A percentile compares a stretch with the other conserved stretches of the same genome.
Evolutionary conservation across 2,329 filamentous ascomycete species (phyloP).

Genomic region (Venturiaceae sp.): DNA sequence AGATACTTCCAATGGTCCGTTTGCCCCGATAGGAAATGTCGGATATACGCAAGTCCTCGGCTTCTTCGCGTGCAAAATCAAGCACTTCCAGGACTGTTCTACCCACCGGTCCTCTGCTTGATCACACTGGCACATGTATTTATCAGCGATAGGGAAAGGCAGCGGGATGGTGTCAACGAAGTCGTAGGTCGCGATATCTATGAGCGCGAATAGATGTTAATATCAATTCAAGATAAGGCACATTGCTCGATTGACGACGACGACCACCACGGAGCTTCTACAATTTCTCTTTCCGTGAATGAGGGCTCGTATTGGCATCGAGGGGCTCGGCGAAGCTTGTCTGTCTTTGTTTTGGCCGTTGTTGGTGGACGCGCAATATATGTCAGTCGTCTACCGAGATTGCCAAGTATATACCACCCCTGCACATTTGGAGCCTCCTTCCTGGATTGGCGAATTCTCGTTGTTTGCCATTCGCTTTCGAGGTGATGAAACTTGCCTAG

Average conservation of each 20-base stretch:
- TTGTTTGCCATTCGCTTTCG: neutral
- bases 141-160: too few relatives aligned
- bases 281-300: neutral
- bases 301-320: neutral
- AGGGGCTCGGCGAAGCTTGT: neutral
- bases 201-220: too few relatives aligned
- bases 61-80: neutral
- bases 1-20: too few relatives aligned
- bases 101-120: too few relatives aligned
- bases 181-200: too few relatives aligned
- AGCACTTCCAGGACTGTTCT: too few relatives aligned
- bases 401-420: neutral
- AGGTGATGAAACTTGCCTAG: neutral
- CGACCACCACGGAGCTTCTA: neutral
- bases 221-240: neutral
- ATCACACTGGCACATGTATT: too few relatives aligned
- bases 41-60: too few relatives aligned
- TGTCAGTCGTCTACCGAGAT: neutral
- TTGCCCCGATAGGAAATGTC: neutral
- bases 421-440: neutral
- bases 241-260: neutral
- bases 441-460: neutral
- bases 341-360: neutral
- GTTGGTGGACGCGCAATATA: neutral
- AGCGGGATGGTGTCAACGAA: too few relatives aligned